phyloP scores from a whole-genome alignment of 345 rosid genomes.

The Syzygium aromaticum region DNA sequence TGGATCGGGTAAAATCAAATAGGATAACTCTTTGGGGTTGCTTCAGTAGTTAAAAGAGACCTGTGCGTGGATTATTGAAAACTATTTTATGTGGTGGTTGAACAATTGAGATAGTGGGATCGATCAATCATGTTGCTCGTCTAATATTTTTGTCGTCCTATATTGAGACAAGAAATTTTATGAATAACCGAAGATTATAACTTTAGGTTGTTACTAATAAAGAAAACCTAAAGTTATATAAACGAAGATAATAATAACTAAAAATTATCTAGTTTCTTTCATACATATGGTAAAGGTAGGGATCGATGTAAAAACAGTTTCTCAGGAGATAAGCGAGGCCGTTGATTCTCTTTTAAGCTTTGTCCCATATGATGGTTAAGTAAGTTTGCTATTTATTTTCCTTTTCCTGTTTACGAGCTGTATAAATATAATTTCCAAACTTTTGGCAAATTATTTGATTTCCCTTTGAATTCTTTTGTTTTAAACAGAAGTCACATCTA shows the following conservation, averaged over 20 bases:
- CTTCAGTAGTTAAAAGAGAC: no score
- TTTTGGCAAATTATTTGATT: neutral
- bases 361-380: neutral
- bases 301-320: neutral
- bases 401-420: no score
- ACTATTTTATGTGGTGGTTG: no score
- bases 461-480: neutral
- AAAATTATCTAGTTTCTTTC: neutral
- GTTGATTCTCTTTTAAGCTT: neutral
- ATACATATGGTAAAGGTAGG: neutral
- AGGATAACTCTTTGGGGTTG: no score
- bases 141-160: no score
- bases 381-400: neutral
- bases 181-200: conserved; percentile 2
- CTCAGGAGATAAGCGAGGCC: neutral
- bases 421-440: neutral
- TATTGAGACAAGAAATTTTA: neutral
- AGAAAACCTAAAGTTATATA: neutral
- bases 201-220: neutral
- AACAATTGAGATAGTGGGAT: no score
- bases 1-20: no score
- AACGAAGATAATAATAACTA: neutral
- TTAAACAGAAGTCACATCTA: neutral
- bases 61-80: no score
- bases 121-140: no score